Evolutionary conservation across 139 green algal species (phyloP).

Genomic region (Chlamydomonas sphaeroides): DNA sequence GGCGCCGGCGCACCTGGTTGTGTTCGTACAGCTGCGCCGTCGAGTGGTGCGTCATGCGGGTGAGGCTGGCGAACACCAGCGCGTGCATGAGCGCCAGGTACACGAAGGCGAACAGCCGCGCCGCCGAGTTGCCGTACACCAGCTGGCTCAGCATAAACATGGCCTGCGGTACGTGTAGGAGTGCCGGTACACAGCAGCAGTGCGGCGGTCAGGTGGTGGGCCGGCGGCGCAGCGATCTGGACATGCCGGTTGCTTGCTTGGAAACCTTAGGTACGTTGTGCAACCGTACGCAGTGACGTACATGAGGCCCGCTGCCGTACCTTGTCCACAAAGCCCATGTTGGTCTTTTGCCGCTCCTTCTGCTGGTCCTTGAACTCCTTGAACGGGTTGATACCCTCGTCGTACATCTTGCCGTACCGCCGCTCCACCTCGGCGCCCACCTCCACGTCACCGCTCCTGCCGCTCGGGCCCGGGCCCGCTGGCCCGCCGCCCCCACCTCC

Average conservation of each 20-base stretch:
- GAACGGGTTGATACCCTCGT: conserved; percentile 93
- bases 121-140: conserved; percentile 66
- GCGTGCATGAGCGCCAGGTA: conserved; percentile 90
- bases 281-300: neutral
- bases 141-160: conserved; percentile 68
- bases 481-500: neutral
- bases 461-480: neutral
- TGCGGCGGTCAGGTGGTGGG: too few species aligned
- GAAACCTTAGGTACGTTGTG: too few species aligned
- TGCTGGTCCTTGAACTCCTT: conserved; percentile 76
- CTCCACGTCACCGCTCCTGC: conserved; percentile 65
- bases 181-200: too few species aligned
- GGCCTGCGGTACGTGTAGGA: too few species aligned
- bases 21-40: conserved; percentile 45
- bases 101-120: conserved; percentile 79
- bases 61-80: conserved; percentile 76
- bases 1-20: neutral
- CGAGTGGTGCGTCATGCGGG: conserved; percentile 62
- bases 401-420: conserved; percentile 88
- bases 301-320: neutral
- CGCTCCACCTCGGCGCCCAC: conserved; percentile 73
- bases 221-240: too few species aligned
- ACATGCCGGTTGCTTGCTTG: too few species aligned
- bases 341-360: conserved; percentile 50
- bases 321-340: conserved; percentile 50